Base-by-base conservation (phyloP, 1,284 basidiomycete genomes). In the Moniliophthora roreri region DNA sequence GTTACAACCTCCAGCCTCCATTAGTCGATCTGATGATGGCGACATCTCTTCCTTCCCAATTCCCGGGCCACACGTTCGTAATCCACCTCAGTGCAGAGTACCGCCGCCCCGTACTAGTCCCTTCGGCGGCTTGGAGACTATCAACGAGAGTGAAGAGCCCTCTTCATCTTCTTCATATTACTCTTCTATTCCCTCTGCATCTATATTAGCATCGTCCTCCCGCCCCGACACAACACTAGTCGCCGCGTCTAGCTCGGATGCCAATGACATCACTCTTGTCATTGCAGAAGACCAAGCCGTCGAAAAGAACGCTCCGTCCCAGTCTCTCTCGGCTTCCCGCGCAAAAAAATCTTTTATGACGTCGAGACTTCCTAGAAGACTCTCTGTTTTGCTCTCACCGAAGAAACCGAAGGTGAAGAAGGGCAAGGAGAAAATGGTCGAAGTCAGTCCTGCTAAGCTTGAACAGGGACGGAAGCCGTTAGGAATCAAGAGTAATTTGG, bases 41-140 rank as follows among this genome's bases (percentile, higher is more conserved):
- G 44, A 32, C 26, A 18, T 46, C 18, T 23, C 21, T n/a, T 32
- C 44, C 1, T n/a, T 5, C 18, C 44, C 44, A 13, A 46, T 46
- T 3, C 44, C 44, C n/a, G n/a, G n/a, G n/a, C 26, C 44, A 15
- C 10, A 18, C 10, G 10, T 16, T 16, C 44, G 24, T 4, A 23
- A 28, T 15, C 44, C 21, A 15, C 24, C 13, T 15, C 44, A n/a
- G n/a, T n/a, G n/a, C n/a, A n/a, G 44, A 46, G 24, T 28, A n/a
- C 16, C 15, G 16, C 44, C 44, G 16, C 44, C 44, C 24, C 44
- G 44, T n/a, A 32, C 28, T 15, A 46, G 44, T 32, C 44, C 44
- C 2, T 46, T 46, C 44, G 28, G 44, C 24, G 44, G 44, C 24
- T 24, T 46, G 24, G 44, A 46, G 16, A 46, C 44, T 6, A 46